Base-by-base conservation (phyloP, 2,329 filamentous ascomycete species). In the Fusarium fujikuroi region DNA sequence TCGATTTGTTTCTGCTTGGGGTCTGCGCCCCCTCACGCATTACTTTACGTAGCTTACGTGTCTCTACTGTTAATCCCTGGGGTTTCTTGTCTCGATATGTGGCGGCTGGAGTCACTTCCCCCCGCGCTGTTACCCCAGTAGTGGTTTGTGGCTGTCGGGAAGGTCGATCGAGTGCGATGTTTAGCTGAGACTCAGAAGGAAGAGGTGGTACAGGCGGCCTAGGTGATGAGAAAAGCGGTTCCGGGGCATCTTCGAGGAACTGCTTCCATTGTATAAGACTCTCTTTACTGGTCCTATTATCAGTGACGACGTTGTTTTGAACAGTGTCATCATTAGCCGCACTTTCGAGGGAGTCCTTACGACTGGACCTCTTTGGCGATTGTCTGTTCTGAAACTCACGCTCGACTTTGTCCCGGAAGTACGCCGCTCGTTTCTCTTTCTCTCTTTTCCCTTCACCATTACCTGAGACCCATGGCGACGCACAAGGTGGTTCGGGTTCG, bases 121-220 rank as follows among this genome's bases (percentile, higher is more conserved):
- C 54, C 32, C 52, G 47, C 21, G 58, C 37, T n/a, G 57, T 62
- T 44, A 52, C 63, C 42, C 61, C 60, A 36, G 47, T 40, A 25
- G 62, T 42, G 28, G 60, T 57, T 39, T 56, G 69, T 23, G 46
- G 40, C 47, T 62, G 68, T 50, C 47, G 34, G 39, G 49, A 44
- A 40, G 63, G 60, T 61, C 60, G 67, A 46, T 46, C 47, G 52
- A 74, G 54, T 19, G 57, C 52, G 39, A 69, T 59, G 21, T 67
- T 70, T 23, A 78, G 57, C 36, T 68, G 66, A 46, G 75, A 73
- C n/a, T 67, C 54, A 12, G 60, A 59, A 25, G 76, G 75, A 28
- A 78, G 60, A n/a, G 77, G 74, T 40, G 79, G 78, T 19, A 79
- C 66, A 9, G 78, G 78, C 21, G 78, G 77, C 21, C 66, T 49